Evolutionary conservation across 768 basidiomycete species (phyloP), one percentile per base, ranked within the genome.

Genomic region (Hygrophoropsis aurantiaca): DNA sequence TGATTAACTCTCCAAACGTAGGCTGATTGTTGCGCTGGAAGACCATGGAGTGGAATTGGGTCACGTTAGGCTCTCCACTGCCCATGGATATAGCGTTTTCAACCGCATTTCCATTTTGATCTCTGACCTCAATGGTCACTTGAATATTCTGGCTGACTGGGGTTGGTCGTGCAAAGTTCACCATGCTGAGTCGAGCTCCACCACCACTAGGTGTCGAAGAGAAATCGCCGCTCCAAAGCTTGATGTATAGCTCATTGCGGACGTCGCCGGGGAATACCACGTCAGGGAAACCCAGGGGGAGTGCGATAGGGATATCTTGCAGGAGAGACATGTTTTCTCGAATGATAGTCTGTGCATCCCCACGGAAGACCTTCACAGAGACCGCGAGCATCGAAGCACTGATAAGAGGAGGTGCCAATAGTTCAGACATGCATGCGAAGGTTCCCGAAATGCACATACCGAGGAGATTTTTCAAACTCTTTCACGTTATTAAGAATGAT

Each of bases 161-260:
- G 2, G 78, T 77, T 52, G 84, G 74, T 44, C 85, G 78, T 18
- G 82, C 75, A 64, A 88, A 80, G 46, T 66, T 71, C 26, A 77
- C 73, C 41, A 89, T 74, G 53, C 74, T 78, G 23, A 72, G 66
- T 36, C 85, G 85, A 3, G 85, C 65, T 33, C 82, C 74, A 20
- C 82, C 74, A 20, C 73, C 73, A 35, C 72, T 67, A 21, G 69
- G 67, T 34, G 64, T 67, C 0, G 80, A 69, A 2, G 75, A 68
- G 61, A 98, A 98, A 52, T 93, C 88, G 32, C 91, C 95, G 46
- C 84, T 87, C 94, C 94, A 97, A 0, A 98, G 78, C 65, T 97
- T 97, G 71, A 97, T 80, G 66, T 97, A 98, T 11, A 97, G 75
- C 54, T 98, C 95, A 58, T 98, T 97, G 13, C 95, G 84, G n/a